These are phyloP conservation scores for Rubia tinctorum DNA, from an alignment of 305 asterid species.

Conservation along the genomic window DNA sequence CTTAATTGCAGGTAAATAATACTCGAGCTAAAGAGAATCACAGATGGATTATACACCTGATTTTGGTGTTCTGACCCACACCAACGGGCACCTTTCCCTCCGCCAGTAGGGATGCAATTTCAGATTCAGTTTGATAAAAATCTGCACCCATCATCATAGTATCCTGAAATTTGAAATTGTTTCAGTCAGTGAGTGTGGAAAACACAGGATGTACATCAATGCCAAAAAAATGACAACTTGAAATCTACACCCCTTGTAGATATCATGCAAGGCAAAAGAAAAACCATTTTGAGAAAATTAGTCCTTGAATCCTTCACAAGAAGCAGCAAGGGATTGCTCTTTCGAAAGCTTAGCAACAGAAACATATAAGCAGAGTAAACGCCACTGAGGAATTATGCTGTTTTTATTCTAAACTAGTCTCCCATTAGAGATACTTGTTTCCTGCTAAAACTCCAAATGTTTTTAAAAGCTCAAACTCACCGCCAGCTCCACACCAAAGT, in stretches of 20 bases:
- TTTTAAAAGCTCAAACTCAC: conserved; percentile 25
- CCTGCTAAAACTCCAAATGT: not conserved
- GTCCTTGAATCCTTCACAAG: not conserved
- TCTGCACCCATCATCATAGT: conserved; percentile 99
- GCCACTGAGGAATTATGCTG: not conserved
- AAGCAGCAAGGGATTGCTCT: not conserved
- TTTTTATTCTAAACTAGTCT: not conserved
- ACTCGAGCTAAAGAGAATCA: not conserved
- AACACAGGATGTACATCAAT: not conserved
- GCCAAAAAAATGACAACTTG: not conserved
- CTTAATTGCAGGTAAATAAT: not conserved
- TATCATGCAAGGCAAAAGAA: not conserved
- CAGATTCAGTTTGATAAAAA: conserved; percentile 85
- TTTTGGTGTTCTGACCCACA: conserved; percentile 78
- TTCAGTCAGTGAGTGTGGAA: not conserved
- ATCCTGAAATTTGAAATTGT: conserved; percentile 44
- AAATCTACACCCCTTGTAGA: not conserved
- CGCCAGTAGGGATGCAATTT: conserved; percentile 74
- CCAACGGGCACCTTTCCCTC: conserved; percentile 91
- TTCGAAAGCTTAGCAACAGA: not conserved
- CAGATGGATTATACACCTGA: conserved; percentile 36
- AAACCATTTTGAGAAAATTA: not conserved
- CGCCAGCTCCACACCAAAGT: conserved; percentile 76
- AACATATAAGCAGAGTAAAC: not conserved
- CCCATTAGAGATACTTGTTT: not conserved